These are phyloP conservation scores for Hanseniaspora meyeri DNA, from an alignment of 805 yeast species.

Conservation along the genomic window DNA sequence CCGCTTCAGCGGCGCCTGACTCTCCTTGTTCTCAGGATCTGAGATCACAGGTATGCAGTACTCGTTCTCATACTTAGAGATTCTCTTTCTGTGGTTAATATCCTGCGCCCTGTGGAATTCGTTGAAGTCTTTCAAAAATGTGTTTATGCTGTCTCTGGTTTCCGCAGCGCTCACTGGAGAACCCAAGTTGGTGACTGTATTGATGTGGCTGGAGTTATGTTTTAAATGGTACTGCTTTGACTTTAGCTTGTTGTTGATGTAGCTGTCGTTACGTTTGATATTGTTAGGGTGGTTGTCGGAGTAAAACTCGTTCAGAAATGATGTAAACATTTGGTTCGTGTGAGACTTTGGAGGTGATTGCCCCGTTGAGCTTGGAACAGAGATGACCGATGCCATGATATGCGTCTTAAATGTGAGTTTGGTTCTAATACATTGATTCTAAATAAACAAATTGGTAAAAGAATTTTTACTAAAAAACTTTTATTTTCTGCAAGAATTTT, in stretches of 20 bases:
- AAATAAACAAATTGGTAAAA: no score
- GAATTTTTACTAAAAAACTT: no score
- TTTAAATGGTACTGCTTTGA: slow-evolving; percentile 1
- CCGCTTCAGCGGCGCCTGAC: background rate
- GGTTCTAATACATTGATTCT: no score
- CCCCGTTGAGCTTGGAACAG: background rate
- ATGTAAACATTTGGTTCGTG: background rate
- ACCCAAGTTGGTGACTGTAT: slow-evolving; percentile 12
- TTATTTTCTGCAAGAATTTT: no score
- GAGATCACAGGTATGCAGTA: background rate
- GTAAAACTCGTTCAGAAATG: background rate
- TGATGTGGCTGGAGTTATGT: slow-evolving; percentile 7
- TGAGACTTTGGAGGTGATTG: background rate
- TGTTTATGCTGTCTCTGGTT: background rate
- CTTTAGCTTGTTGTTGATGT: background rate
- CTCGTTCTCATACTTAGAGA: slow-evolving; percentile 7
- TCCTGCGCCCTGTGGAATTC: slow-evolving; percentile 17
- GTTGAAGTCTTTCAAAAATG: slow-evolving; percentile 13
- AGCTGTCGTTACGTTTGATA: background rate
- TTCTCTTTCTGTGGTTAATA: slow-evolving; percentile 15
- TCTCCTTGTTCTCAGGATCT: background rate
- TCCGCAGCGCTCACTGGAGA: background rate
- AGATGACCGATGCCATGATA: background rate
- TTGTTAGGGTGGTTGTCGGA: background rate
- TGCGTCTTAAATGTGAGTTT: no score